These are phyloP conservation scores for Pyrenophora teres DNA, from an alignment of 2,329 filamentous ascomycete genomes.

Conservation along the genomic window DNA sequence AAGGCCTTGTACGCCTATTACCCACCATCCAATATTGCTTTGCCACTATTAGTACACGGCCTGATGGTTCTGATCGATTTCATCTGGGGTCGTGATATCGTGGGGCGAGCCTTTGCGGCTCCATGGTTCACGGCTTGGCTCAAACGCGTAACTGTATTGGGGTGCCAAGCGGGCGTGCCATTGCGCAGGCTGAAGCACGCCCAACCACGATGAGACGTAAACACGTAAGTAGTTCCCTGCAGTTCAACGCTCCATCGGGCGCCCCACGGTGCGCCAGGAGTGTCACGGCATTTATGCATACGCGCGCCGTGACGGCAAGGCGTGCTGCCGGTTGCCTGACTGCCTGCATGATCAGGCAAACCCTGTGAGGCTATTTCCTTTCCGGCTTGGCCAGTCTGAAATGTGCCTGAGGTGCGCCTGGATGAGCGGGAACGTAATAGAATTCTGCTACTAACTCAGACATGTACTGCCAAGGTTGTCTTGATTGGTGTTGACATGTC, in stretches of 20 bases:
- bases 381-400: neutral
- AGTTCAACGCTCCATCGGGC: neutral
- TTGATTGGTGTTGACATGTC: no score
- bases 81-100: neutral
- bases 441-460: neutral
- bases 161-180: neutral
- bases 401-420: neutral
- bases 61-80: no score
- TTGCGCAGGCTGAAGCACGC: neutral
- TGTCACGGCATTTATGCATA: constrained; percentile 1
- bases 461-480: no score
- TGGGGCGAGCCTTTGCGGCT: neutral
- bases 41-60: no score
- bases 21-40: no score
- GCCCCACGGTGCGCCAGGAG: neutral
- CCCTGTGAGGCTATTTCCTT: neutral
- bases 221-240: constrained; percentile 1
- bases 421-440: neutral
- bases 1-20: neutral
- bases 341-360: constrained; percentile 2
- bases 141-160: constrained; percentile 1
- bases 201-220: neutral
- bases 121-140: constrained; percentile 1
- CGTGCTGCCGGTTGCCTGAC: neutral
- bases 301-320: constrained; percentile 1